phyloP scores from a whole-genome alignment of 495 filamentous ascomycete species.

The Xylaria telfairii region DNA sequence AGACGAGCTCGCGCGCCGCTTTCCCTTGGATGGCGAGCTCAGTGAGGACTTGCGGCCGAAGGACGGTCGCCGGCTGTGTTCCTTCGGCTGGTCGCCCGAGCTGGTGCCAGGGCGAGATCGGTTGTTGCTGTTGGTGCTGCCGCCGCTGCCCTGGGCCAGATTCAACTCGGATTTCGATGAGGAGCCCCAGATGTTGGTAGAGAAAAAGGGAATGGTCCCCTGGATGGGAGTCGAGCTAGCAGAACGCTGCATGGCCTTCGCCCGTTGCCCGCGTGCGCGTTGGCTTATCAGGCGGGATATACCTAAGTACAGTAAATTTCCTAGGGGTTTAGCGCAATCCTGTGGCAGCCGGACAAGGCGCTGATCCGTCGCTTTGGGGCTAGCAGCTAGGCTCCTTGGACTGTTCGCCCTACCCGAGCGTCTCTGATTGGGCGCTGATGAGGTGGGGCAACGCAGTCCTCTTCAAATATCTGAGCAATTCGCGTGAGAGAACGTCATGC shows the following conservation, averaged over 20 bases:
- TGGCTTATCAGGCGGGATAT: constrained; percentile 15
- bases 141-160: constrained; percentile 9
- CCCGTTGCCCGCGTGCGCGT: background rate
- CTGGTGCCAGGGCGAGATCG: constrained; percentile 50
- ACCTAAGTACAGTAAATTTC: too few relatives aligned
- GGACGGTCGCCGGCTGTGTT: constrained; percentile 50
- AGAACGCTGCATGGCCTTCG: constrained; percentile 49
- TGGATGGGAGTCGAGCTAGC: constrained; percentile 44
- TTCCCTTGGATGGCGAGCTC: constrained; percentile 44
- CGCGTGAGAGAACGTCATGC: background rate
- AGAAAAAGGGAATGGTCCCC: constrained; percentile 52
- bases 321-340: constrained; percentile 22
- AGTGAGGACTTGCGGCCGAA: constrained; percentile 52
- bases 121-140: constrained; percentile 22
- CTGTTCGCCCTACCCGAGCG: background rate
- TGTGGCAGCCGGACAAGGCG: constrained; percentile 15
- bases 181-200: constrained; percentile 45
- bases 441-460: background rate
- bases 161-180: constrained; percentile 23
- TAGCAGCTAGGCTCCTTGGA: constrained; percentile 3
- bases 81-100: constrained; percentile 49
- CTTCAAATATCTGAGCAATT: background rate
- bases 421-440: constrained; percentile 14
- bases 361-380: constrained; percentile 6
- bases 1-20: constrained; percentile 47